phyloP scores from a whole-genome alignment of 176 grass and related monocot genomes.

The Oryza rufipogon region DNA sequence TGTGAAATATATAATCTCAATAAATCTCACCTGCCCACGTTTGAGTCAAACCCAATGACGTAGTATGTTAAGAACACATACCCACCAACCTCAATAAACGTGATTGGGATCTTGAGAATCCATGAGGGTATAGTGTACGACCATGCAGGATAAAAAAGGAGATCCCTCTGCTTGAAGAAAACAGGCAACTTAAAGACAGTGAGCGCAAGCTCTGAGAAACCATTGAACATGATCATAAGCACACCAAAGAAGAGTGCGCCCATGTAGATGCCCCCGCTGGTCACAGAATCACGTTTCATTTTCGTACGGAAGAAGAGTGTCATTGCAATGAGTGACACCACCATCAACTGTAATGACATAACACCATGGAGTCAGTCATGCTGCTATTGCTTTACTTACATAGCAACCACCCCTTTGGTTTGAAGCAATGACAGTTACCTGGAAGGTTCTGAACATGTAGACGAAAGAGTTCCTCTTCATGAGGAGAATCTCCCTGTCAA shows the following conservation, averaged over 20 bases:
- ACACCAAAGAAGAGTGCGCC: slow-evolving; percentile 76
- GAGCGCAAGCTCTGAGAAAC: slow-evolving; percentile 73
- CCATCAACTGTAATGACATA: slow-evolving; percentile 55
- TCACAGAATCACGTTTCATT: slow-evolving; percentile 54
- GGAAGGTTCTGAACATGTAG: slow-evolving; percentile 78
- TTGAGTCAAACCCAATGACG: slow-evolving; percentile 86
- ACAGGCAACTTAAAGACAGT: slow-evolving; percentile 76
- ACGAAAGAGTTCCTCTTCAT: slow-evolving; percentile 99
- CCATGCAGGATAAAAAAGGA: slow-evolving; percentile 95
- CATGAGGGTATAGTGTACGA: slow-evolving; percentile 79
- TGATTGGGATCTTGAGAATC: slow-evolving; percentile 86
- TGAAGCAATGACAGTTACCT: slow-evolving; percentile 44
- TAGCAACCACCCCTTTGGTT: slow-evolving; percentile 7
- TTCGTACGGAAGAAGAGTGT: slow-evolving; percentile 83
- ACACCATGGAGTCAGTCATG: slow-evolving; percentile 29
- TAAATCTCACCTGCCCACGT: slow-evolving; percentile 72
- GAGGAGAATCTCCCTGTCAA: slow-evolving; percentile 75
- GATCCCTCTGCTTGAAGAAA: slow-evolving; percentile 94
- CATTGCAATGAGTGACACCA: slow-evolving; percentile 72
- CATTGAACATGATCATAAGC: slow-evolving; percentile 85
- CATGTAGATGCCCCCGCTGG: slow-evolving; percentile 56
- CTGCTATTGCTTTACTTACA: not conserved
- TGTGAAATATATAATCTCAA: slow-evolving; percentile 18
- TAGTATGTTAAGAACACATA: slow-evolving; percentile 90
- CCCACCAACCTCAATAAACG: slow-evolving; percentile 73